Evolutionary conservation across 139 green algal genomes (phyloP).

Genomic region (Coccomyxa sp.): DNA sequence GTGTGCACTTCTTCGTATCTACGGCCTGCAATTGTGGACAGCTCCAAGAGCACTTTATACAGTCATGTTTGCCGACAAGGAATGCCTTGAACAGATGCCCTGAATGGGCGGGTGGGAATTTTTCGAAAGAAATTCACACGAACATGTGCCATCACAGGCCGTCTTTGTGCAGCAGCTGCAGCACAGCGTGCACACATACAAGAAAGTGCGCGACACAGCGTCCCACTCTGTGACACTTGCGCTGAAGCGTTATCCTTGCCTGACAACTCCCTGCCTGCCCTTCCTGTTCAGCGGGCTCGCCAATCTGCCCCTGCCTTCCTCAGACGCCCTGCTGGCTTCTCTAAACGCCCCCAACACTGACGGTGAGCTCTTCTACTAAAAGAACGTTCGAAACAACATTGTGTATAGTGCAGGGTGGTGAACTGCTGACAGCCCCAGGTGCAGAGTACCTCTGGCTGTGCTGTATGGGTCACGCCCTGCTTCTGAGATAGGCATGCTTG

Average conservation of each 20-base stretch:
- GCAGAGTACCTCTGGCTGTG: too few species aligned
- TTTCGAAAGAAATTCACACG: not conserved
- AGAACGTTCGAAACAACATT: too few species aligned
- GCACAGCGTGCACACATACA: conserved; percentile 36
- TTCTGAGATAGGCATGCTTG: too few species aligned
- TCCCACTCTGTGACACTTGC: conserved; percentile 27
- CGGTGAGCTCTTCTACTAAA: too few species aligned
- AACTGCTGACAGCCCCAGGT: too few species aligned
- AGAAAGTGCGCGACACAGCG: conserved; percentile 9
- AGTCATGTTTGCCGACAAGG: not conserved
- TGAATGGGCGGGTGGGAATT: too few species aligned
- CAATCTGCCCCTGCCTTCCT: conserved; percentile 24
- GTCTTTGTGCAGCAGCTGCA: conserved; percentile 30
- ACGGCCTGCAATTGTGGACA: too few species aligned
- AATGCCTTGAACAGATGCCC: not conserved
- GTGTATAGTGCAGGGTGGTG: too few species aligned
- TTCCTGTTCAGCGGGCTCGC: conserved; percentile 39
- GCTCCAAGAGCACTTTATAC: too few species aligned
- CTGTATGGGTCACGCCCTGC: too few species aligned
- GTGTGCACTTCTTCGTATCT: not conserved
- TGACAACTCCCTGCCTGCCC: conserved; percentile 35
- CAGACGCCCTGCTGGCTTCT: not conserved
- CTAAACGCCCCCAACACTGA: not conserved
- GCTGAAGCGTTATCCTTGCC: conserved; percentile 56
- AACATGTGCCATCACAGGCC: conserved; percentile 1